phyloP scores from a whole-genome alignment of 2,329 filamentous ascomycete genomes.

The Phyllosticta citrichinensis region DNA sequence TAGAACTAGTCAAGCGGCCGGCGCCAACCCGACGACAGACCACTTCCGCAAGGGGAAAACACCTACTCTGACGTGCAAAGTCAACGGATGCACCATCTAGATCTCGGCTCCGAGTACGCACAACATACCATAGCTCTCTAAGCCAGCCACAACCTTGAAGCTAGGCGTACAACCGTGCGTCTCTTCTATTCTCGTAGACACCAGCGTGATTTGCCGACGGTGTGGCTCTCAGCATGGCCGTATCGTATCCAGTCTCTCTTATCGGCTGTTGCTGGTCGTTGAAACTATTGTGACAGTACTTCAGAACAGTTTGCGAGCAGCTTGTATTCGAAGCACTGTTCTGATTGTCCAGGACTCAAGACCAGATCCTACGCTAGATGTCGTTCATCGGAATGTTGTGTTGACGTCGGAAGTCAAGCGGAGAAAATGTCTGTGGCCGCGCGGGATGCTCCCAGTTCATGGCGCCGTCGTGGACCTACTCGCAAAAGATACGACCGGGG shows the following conservation, averaged over 20 bases:
- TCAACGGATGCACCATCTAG: not conserved
- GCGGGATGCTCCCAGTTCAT: not conserved
- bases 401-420: not conserved
- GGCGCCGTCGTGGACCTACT: not conserved
- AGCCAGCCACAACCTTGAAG: not conserved
- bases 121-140: not conserved
- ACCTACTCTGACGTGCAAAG: not conserved
- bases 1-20: conserved; percentile 3
- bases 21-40: not conserved
- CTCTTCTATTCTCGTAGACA: not conserved
- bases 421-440: not conserved
- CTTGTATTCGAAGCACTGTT: not conserved
- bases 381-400: not conserved
- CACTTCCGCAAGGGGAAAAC: not conserved
- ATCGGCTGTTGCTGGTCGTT: too few species aligned
- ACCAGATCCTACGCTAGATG: not conserved
- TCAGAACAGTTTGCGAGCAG: not conserved
- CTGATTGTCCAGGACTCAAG: not conserved
- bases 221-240: not conserved
- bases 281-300: not conserved
- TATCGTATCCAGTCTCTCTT: not conserved
- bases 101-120: not conserved
- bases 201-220: not conserved
- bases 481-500: not conserved
- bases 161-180: not conserved